phyloP scores from a whole-genome alignment of 2,329 filamentous ascomycete genomes.

The Colletotrichum lindemuthianum region DNA sequence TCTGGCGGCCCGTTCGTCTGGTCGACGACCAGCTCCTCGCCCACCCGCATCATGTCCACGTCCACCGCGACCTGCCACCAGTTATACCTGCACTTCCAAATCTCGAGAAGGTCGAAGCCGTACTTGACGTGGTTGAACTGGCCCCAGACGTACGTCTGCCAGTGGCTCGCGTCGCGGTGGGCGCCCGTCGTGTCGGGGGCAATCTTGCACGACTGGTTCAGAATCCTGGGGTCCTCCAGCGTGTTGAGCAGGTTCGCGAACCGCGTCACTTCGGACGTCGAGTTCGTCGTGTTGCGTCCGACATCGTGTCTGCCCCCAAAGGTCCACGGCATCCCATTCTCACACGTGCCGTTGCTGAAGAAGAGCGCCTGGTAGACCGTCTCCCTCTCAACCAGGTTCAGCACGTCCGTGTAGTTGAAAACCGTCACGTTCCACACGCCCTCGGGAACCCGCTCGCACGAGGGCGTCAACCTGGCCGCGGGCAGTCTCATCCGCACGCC shows the following conservation, averaged over 20 bases:
- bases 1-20: constrained; percentile 2
- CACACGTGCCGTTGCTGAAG: background rate
- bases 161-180: background rate
- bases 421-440: background rate
- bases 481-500: background rate
- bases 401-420: constrained; percentile 5
- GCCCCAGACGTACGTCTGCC: background rate
- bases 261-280: background rate
- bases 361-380: constrained; percentile 6
- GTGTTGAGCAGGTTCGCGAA: constrained; percentile 2
- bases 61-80: constrained; percentile 7
- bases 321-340: background rate
- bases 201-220: background rate
- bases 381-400: background rate
- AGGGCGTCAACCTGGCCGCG: background rate
- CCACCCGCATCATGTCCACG: background rate
- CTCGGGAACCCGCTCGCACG: background rate
- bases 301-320: background rate
- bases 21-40: constrained; percentile 6
- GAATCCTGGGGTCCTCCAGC: background rate
- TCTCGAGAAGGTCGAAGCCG: background rate
- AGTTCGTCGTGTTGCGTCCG: background rate
- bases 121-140: background rate
- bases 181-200: background rate
- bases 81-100: constrained; percentile 10